Percentiles rank a stretch among this genome's conserved stretches.
phyloP scores from a whole-genome alignment of 768 basidiomycete genomes.

The Chalciporus sphaerocephalus region DNA sequence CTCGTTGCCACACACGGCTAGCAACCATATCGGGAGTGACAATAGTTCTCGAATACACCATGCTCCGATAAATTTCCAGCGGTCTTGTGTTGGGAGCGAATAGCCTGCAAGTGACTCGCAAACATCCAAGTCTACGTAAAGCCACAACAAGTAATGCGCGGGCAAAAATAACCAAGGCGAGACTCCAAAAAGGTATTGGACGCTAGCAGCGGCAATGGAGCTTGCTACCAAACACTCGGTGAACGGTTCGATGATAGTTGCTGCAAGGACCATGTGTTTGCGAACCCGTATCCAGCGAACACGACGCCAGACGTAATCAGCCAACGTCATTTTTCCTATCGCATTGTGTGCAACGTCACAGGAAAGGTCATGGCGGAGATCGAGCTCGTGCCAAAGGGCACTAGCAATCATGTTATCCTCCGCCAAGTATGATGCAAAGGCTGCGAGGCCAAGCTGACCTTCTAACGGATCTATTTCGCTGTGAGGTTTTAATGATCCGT shows the following conservation, averaged over 20 bases:
- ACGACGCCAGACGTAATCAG: conserved; percentile 82
- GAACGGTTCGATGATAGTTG: conserved; percentile 87
- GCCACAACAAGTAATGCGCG: conserved; percentile 65
- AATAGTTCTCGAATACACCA: conserved; percentile 79
- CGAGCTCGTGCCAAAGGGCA: conserved; percentile 91
- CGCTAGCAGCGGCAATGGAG: conserved; percentile 54
- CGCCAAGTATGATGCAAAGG: conserved; percentile 85
- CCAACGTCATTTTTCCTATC: conserved; percentile 81
- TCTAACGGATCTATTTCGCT: conserved; percentile 21
- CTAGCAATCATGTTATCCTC: conserved; percentile 98
- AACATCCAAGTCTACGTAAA: conserved; percentile 78
- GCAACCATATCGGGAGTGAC: conserved; percentile 83
- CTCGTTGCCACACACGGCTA: conserved; percentile 75
- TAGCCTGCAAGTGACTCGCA: conserved; percentile 71
- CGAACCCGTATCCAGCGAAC: conserved; percentile 97
- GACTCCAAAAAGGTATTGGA: conserved; percentile 46
- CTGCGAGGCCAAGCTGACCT: conserved; percentile 53
- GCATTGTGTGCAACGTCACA: conserved; percentile 87
- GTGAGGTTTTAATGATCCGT: conserved; percentile 56
- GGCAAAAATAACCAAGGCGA: conserved; percentile 52
- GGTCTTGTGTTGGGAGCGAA: conserved; percentile 45
- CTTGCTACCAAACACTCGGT: conserved; percentile 81
- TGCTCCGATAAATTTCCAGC: conserved; percentile 62
- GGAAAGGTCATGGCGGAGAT: conserved; percentile 82
- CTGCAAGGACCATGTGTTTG: conserved; percentile 85